Conservation (phyloP, 371 early-diverging fungal species). For the Mortierella sp. region DNA sequence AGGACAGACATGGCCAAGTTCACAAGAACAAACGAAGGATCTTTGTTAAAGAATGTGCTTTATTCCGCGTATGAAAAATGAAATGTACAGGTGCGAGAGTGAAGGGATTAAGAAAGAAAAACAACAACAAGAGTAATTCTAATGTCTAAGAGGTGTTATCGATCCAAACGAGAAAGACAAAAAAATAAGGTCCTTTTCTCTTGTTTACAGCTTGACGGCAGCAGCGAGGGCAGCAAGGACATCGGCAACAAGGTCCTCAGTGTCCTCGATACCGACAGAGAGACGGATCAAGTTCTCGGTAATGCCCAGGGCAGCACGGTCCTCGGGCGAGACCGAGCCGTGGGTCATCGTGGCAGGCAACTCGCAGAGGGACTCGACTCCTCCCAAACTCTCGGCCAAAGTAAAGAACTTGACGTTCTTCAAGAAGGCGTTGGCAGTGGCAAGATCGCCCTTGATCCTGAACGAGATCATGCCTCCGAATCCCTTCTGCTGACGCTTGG, state of each 20-base stretch:
- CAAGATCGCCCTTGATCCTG: constrained; percentile 81
- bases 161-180: neutral
- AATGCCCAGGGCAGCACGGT: constrained; percentile 81
- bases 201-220: constrained; percentile 46
- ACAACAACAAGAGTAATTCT: neutral
- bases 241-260: constrained; percentile 77
- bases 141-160: neutral
- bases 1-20: no score
- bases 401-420: constrained; percentile 78
- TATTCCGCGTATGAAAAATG: constrained; percentile 13
- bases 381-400: constrained; percentile 89
- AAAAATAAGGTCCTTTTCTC: neutral
- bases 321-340: constrained; percentile 83
- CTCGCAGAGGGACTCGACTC: constrained; percentile 88
- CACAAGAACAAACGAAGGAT: neutral
- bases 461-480: constrained; percentile 93
- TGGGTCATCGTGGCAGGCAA: constrained; percentile 92
- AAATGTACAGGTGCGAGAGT: constrained; percentile 5
- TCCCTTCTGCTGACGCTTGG: constrained; percentile 81
- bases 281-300: constrained; percentile 87
- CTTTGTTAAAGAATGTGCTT: neutral
- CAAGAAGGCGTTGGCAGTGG: constrained; percentile 80
- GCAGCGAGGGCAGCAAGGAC: constrained; percentile 55
- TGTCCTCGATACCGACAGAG: constrained; percentile 88
- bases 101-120: neutral